These are phyloP conservation scores for carrot (Daucus carota) DNA, from an alignment of 129 eudicot species.

Conservation along the genomic window DH1_v3.0 NC_030385.2:36898501-36899000, in stretches of 20 bases:
- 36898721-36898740: not conserved
- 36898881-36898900: constrained; percentile 67
- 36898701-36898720: not conserved
- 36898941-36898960: constrained; percentile 93
- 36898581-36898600: no score
- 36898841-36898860: constrained; percentile 69
- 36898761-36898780: not conserved
- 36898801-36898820: not conserved
- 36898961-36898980: constrained; percentile 90
- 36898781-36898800: not conserved
- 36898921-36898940: constrained; percentile 70
- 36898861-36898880: constrained; percentile 84
- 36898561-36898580: no score
- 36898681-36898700: not conserved
- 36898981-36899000: constrained; percentile 98
- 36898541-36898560: no score
- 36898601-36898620: not conserved
- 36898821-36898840: not conserved
- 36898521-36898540: no score
- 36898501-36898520: not conserved
- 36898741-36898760: not conserved
- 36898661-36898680: not conserved
- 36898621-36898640: not conserved
- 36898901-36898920: constrained; percentile 72
- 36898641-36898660: not conserved